These are phyloP conservation scores for Calonectria henricotiae DNA, from an alignment of 2,329 filamentous ascomycete species.

Conservation along the genomic window DNA sequence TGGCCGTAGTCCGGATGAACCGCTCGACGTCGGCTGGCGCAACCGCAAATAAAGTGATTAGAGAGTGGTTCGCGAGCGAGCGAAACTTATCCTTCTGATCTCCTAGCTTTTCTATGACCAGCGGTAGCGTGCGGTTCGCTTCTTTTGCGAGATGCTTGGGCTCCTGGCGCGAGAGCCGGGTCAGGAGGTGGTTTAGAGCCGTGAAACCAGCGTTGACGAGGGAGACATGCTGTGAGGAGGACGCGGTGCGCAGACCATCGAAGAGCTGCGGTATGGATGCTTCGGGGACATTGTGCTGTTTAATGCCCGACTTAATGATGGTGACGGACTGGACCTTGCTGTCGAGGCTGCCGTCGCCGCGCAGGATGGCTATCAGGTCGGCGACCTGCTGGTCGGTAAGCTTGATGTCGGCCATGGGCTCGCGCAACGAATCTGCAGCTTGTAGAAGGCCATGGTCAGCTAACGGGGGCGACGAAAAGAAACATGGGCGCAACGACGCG, in stretches of 20 bases:
- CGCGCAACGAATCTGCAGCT: slow-evolving; percentile 45
- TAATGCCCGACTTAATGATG: slow-evolving; percentile 88
- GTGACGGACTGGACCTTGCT: slow-evolving; percentile 81
- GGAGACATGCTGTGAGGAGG: slow-evolving; percentile 82
- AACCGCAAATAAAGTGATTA: slow-evolving; percentile 83
- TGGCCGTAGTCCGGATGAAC: slow-evolving; percentile 82
- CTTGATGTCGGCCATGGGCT: slow-evolving; percentile 68
- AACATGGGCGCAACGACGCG: slow-evolving; percentile 34
- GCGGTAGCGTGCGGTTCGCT: slow-evolving; percentile 79
- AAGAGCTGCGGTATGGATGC: slow-evolving; percentile 81
- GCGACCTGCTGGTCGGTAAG: slow-evolving; percentile 74
- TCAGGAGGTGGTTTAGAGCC: slow-evolving; percentile 88
- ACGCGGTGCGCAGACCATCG: slow-evolving; percentile 84
- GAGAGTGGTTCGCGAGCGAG: slow-evolving; percentile 80
- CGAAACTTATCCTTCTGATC: slow-evolving; percentile 91
- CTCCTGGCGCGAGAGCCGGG: slow-evolving; percentile 88
- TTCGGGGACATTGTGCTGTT: slow-evolving; percentile 92
- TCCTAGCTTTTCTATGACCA: slow-evolving; percentile 88
- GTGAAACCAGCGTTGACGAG: slow-evolving; percentile 90
- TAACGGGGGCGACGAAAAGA: slow-evolving; percentile 35
- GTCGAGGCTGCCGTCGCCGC: slow-evolving; percentile 78
- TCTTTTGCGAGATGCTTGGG: slow-evolving; percentile 81
- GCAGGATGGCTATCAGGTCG: slow-evolving; percentile 68
- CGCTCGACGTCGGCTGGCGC: slow-evolving; percentile 84
- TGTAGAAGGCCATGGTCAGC: slow-evolving; percentile 27